Evolutionary conservation across 768 basidiomycete genomes (phyloP).

Genomic region (Lyophyllum decastes): DNA sequence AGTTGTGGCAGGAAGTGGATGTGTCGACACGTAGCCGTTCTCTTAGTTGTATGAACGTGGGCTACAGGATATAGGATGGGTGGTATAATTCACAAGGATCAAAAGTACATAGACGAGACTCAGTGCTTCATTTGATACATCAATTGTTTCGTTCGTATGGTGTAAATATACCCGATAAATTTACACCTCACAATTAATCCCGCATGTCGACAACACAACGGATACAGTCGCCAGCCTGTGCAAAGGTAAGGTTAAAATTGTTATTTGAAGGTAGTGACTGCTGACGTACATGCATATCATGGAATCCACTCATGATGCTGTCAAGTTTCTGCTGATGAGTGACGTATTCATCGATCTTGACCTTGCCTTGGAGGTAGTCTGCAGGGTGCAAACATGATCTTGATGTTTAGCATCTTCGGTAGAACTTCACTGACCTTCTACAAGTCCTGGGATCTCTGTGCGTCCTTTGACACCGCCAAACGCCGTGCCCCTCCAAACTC

Average conservation of each 20-base stretch:
- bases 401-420: not conserved
- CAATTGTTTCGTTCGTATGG: not conserved
- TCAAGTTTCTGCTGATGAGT: conserved; percentile 78
- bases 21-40: too few relatives aligned
- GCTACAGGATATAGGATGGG: not conserved
- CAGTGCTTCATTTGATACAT: not conserved
- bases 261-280: too few relatives aligned
- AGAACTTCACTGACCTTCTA: conserved; percentile 61
- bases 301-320: conserved; percentile 86
- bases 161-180: conserved; percentile 8
- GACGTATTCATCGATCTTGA: conserved; percentile 95
- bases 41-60: too few relatives aligned
- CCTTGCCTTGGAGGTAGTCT: conserved; percentile 81
- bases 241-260: conserved; percentile 1
- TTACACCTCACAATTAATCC: conserved; percentile 26
- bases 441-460: conserved; percentile 91
- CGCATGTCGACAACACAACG: conserved; percentile 93
- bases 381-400: conserved; percentile 4
- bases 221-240: conserved; percentile 83
- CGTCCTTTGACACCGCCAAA: conserved; percentile 99
- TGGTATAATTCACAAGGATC: conserved; percentile 6
- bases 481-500: conserved; percentile 92
- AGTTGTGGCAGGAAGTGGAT: not conserved
- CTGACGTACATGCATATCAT: conserved; percentile 91
- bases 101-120: conserved; percentile 7